Conservation (phyloP, 306 rosid species). For the Inga oerstediana region DNA sequence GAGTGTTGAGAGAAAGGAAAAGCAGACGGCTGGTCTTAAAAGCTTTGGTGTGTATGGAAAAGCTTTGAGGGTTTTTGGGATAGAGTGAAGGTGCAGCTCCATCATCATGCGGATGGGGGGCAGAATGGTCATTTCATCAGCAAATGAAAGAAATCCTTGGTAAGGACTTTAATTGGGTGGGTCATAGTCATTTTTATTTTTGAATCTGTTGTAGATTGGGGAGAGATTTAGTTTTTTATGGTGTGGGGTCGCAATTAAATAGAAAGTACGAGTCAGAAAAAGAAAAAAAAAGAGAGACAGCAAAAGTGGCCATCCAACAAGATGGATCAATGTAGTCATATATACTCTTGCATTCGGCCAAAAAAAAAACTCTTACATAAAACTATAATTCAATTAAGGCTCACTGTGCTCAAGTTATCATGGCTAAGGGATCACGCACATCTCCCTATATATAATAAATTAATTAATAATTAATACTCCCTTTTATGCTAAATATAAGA, state of each 20-base stretch:
- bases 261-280: background rate
- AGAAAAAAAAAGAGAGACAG: constrained; percentile 5
- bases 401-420: background rate
- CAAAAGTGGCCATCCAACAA: background rate
- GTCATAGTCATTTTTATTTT: background rate
- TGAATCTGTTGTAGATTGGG: background rate
- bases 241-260: constrained; percentile 24
- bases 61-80: constrained; percentile 41
- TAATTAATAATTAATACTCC: too few species aligned
- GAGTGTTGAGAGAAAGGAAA: constrained; percentile 63
- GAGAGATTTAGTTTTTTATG: background rate
- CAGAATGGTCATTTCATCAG: constrained; percentile 41
- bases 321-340: background rate
- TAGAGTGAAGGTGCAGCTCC: constrained; percentile 62
- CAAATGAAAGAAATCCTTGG: background rate
- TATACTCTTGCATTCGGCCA: too few species aligned
- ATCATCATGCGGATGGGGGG: constrained; percentile 40
- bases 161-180: background rate
- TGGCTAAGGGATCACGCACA: background rate
- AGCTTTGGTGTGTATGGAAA: constrained; percentile 37
- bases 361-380: background rate
- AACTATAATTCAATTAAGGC: constrained; percentile 4
- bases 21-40: constrained; percentile 64
- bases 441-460: background rate
- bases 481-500: too few species aligned